Evolutionary conservation across 352 stramenopile genomes (phyloP).

Genomic region (Phytophthora meadii): DNA sequence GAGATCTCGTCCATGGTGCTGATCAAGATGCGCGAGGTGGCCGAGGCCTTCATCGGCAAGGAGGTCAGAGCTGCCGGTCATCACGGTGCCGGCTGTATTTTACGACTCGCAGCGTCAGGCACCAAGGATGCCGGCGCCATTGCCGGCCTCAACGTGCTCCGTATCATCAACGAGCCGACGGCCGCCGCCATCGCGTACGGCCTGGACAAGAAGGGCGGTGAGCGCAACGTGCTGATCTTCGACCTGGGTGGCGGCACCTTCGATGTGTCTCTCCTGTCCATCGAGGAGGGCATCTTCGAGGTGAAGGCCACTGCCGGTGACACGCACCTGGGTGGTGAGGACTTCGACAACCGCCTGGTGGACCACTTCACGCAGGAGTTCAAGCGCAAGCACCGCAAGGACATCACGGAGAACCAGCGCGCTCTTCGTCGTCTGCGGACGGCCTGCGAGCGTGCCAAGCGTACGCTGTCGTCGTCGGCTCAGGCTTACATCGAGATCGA

Average conservation of each 20-base stretch:
- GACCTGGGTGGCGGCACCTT: constrained; percentile 96
- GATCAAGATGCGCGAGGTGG: constrained; percentile 72
- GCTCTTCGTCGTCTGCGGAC: too few species aligned
- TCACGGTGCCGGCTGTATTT: constrained; percentile 98
- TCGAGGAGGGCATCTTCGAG: constrained; percentile 97
- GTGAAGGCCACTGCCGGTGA: constrained; percentile 96
- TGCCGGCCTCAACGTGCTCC: constrained; percentile 91
- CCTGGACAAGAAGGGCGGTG: constrained; percentile 94
- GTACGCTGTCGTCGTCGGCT: constrained; percentile 88
- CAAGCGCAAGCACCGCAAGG: too few species aligned
- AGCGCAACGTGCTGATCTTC: constrained; percentile 97
- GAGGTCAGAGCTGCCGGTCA: constrained; percentile 78
- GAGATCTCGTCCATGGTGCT: constrained; percentile 84
- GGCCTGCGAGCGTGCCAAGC: too few species aligned
- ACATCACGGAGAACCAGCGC: too few species aligned
- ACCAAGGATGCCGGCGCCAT: constrained; percentile 94
- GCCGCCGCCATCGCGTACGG: constrained; percentile 93
- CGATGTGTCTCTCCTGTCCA: constrained; percentile 93
- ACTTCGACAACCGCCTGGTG: too few species aligned
- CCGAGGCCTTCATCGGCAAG: constrained; percentile 73
- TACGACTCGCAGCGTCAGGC: constrained; percentile 66
- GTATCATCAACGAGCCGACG: constrained; percentile 97
- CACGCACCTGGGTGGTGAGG: constrained; percentile 93
- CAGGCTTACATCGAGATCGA: constrained; percentile 97
- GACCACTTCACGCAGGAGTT: too few species aligned